Conservation (phyloP, 2,329 filamentous ascomycete species). For the Basipetospora chlamydospora region DNA sequence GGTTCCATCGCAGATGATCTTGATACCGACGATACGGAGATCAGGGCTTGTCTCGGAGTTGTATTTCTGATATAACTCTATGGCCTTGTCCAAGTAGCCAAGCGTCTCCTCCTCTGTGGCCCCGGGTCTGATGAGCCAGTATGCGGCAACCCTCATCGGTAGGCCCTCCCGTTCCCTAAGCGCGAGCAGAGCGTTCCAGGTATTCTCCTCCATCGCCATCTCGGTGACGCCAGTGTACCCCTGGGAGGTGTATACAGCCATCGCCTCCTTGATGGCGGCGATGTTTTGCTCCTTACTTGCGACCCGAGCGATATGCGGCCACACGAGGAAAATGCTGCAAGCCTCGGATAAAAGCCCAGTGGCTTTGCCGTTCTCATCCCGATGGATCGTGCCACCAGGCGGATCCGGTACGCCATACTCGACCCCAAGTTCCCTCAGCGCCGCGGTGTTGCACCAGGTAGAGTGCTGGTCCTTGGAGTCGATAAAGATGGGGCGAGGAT, state of each 20-base stretch:
- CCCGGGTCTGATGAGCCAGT: slow-evolving; percentile 41
- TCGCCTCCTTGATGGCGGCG: slow-evolving; percentile 30
- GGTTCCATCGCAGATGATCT: slow-evolving; percentile 50
- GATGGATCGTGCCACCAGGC: slow-evolving; percentile 35
- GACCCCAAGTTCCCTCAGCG: slow-evolving; percentile 32
- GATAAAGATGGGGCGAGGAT: slow-evolving; percentile 38
- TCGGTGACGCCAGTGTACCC: slow-evolving; percentile 43
- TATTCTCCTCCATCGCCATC: slow-evolving; percentile 47
- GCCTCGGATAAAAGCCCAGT: slow-evolving; percentile 38
- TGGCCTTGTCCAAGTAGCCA: slow-evolving; percentile 33
- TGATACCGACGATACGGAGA: slow-evolving; percentile 43
- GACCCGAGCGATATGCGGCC: slow-evolving; percentile 36
- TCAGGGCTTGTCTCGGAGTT: slow-evolving; percentile 20
- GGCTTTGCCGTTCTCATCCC: slow-evolving; percentile 30
- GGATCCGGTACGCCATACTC: slow-evolving; percentile 23
- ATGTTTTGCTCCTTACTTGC: slow-evolving; percentile 32
- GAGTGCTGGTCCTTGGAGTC: slow-evolving; percentile 43
- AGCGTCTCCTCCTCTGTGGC: slow-evolving; percentile 25
- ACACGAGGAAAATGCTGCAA: slow-evolving; percentile 35
- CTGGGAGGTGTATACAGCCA: slow-evolving; percentile 32
- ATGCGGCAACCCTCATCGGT: slow-evolving; percentile 34
- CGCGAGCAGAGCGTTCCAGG: slow-evolving; percentile 35
- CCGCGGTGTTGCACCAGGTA: slow-evolving; percentile 39
- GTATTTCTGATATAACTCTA: slow-evolving; percentile 24
- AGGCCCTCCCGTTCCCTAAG: slow-evolving; percentile 22